These are phyloP conservation scores for Aspergillus versicolor DNA, from an alignment of 2,329 filamentous ascomycete genomes.

Conservation along the genomic window DNA sequence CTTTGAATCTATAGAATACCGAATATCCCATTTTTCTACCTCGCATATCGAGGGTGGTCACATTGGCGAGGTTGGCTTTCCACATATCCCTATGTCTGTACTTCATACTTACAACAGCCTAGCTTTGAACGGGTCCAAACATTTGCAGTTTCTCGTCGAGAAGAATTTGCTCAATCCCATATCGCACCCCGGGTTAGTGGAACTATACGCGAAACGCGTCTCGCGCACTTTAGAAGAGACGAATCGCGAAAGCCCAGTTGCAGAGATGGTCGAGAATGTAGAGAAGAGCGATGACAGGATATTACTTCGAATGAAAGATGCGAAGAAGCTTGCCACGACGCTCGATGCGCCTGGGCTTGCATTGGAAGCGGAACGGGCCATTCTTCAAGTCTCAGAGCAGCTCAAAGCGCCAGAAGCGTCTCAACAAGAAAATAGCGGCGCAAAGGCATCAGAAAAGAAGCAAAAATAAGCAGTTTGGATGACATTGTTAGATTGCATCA, in stretches of 20 bases:
- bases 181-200: slow-evolving; percentile 69
- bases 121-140: slow-evolving; percentile 78
- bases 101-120: slow-evolving; percentile 19
- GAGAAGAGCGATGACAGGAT: slow-evolving; percentile 48
- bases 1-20: slow-evolving; percentile 63
- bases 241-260: slow-evolving; percentile 27
- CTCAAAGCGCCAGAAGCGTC: slow-evolving; percentile 26
- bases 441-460: slow-evolving; percentile 21
- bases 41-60: slow-evolving; percentile 84
- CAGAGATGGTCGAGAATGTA: slow-evolving; percentile 33
- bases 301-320: slow-evolving; percentile 47
- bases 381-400: slow-evolving; percentile 65
- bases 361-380: slow-evolving; percentile 71
- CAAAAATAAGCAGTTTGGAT: slow-evolving; percentile 19
- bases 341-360: slow-evolving; percentile 69
- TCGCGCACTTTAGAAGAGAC: slow-evolving; percentile 31
- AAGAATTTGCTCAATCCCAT: slow-evolving; percentile 67
- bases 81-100: not conserved
- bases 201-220: slow-evolving; percentile 62
- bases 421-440: slow-evolving; percentile 17
- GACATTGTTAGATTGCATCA: not conserved
- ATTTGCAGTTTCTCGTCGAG: slow-evolving; percentile 77
- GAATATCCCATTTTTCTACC: slow-evolving; percentile 96
- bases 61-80: slow-evolving; percentile 68
- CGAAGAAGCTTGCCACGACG: slow-evolving; percentile 59